Base-by-base conservation (phyloP, 345 rosid genomes). In the Carallia pectinifolia region DNA sequence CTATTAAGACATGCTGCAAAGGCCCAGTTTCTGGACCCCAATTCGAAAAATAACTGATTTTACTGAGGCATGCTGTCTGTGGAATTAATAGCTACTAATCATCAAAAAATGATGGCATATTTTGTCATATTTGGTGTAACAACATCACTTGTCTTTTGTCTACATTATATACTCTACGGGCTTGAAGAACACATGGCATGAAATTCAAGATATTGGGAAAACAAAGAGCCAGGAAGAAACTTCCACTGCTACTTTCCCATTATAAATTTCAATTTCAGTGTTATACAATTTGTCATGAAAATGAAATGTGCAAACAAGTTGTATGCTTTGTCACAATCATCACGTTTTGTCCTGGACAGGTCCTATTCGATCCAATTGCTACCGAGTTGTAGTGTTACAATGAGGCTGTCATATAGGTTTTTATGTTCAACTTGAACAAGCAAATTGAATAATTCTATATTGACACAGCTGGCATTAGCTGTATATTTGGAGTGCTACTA, bases 11-110 rank as follows among this genome's bases (percentile, higher is more conserved):
- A 10, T 12, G 50, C 16, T 44, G 50, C 48, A 29, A 5, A 3
- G 12, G 6, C 33, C 30, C 47, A 10, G 29, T 30, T 27, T 59
- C 50, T 69, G 75, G 75, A 71, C 83, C 80, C 82, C 50, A 44
- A 10, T 60, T 31, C 34, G 4, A 33, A 47, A 33, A 27, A 18
- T 34, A 12, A 59, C 65, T 1, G 34, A 6, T 39, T 53, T 7
- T 39, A 40, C 65, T n/a, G 23, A 36, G 9, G 9, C 62, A 30
- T 48, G 56, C 62, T n/a, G 38, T 36, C 5, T 36, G 38, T 7
- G 62, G n/a, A 15, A 7, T 1, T 44, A 72, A 80, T 6, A 85
- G 80, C 76, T 62, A 64, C 81, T 77, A 83, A 85, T 85, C 82
- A 81, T 85, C 69, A 27, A 62, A 72, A 53, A 70, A 85, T 81